Evolutionary conservation across 2,329 filamentous ascomycete species (phyloP).

Genomic region (Ilyonectria sp.): DNA sequence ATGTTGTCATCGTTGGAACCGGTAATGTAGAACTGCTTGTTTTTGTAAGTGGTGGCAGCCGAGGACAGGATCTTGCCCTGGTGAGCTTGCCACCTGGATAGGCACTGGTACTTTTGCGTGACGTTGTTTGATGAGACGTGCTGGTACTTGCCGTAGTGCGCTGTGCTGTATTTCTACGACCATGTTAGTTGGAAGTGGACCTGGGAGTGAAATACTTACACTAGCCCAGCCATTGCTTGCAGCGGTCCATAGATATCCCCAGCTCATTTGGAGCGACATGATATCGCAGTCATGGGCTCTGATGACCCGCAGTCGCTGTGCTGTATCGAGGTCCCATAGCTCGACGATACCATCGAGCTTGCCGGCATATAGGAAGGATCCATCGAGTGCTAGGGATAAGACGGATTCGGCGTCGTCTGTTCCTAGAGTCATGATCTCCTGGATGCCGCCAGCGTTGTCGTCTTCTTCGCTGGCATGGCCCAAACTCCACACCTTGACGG

Average conservation of each 20-base stretch:
- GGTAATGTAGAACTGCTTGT: slow-evolving; percentile 89
- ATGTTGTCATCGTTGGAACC: slow-evolving; percentile 94
- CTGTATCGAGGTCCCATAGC: slow-evolving; percentile 96
- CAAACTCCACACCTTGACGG: slow-evolving; percentile 93
- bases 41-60: slow-evolving; percentile 78
- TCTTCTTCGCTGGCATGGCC: slow-evolving; percentile 55
- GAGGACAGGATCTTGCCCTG: slow-evolving; percentile 90
- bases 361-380: slow-evolving; percentile 93
- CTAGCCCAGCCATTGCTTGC: slow-evolving; percentile 91
- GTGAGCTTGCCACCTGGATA: slow-evolving; percentile 86
- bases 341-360: slow-evolving; percentile 91
- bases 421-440: slow-evolving; percentile 77
- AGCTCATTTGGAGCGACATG: slow-evolving; percentile 88
- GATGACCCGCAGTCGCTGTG: slow-evolving; percentile 89
- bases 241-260: slow-evolving; percentile 88
- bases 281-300: slow-evolving; percentile 86
- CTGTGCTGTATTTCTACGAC: slow-evolving; percentile 75
- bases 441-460: slow-evolving; percentile 71
- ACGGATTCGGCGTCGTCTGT: slow-evolving; percentile 75
- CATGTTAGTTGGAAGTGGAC: slow-evolving; percentile 10
- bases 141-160: slow-evolving; percentile 73
- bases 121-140: slow-evolving; percentile 65
- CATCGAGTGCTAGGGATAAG: slow-evolving; percentile 87
- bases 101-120: slow-evolving; percentile 86
- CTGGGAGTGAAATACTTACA: slow-evolving; percentile 65